Evolutionary conservation across 805 yeast species (phyloP).

Genomic region (Saturnispora besseyi): DNA sequence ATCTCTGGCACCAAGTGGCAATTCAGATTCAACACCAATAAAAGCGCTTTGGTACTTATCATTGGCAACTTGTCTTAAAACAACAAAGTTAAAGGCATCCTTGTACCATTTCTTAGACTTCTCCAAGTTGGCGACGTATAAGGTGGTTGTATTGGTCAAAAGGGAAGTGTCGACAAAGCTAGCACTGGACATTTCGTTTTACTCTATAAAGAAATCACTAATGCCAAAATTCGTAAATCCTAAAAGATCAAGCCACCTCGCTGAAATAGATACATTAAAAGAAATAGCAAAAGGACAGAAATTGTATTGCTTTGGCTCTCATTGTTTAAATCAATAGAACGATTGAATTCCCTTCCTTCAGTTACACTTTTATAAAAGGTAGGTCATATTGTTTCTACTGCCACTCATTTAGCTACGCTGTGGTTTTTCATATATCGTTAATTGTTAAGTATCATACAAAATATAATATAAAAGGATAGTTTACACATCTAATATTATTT

Average conservation of each 20-base stretch:
- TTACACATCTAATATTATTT: background rate
- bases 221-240: no score
- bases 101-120: slow-evolving; percentile 65
- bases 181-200: background rate
- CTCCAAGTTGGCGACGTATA: slow-evolving; percentile 77
- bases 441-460: background rate
- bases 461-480: background rate
- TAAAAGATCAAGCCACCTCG: no score
- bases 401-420: no score
- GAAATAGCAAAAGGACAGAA: no score
- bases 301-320: no score
- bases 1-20: slow-evolving; percentile 32
- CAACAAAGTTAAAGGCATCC: slow-evolving; percentile 63
- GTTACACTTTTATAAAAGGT: no score
- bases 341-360: no score
- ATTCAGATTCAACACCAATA: slow-evolving; percentile 45
- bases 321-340: no score
- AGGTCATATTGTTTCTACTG: no score
- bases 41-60: slow-evolving; percentile 62
- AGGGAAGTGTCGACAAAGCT: slow-evolving; percentile 29
- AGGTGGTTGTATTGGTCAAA: slow-evolving; percentile 57
- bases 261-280: no score
- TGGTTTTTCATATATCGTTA: background rate
- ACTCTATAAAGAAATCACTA: background rate
- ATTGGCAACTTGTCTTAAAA: slow-evolving; percentile 42